Evolutionary conservation across 179 eudicot species (phyloP).

Genomic region (Spinacia oleracea): DNA sequence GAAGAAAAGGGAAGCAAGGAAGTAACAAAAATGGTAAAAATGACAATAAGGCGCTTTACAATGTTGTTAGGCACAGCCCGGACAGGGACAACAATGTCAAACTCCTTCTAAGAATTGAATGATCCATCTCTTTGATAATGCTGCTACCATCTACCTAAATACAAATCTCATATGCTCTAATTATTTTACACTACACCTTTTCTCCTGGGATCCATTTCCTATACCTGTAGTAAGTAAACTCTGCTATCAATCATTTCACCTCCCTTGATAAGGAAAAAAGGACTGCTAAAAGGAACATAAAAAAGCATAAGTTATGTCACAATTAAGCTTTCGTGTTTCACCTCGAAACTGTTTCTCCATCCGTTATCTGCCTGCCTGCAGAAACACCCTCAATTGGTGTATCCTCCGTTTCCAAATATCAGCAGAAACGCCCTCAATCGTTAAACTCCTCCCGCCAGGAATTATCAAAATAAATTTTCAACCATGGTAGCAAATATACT

Average conservation of each 20-base stretch:
- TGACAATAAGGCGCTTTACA: constrained; percentile 20
- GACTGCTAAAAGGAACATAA: constrained; percentile 5
- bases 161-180: constrained; percentile 35
- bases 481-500: constrained; percentile 30
- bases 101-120: constrained; percentile 23
- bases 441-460: constrained; percentile 1
- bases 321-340: constrained; percentile 13
- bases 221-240: constrained; percentile 18
- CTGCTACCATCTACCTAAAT: constrained; percentile 35
- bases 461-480: constrained; percentile 19
- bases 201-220: constrained; percentile 25
- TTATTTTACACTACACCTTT: constrained; percentile 34
- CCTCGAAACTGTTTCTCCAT: not conserved
- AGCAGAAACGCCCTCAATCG: constrained; percentile 15
- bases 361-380: constrained; percentile 1
- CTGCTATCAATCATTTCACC: not conserved
- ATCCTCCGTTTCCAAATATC: constrained; percentile 18
- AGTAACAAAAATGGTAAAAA: constrained; percentile 1
- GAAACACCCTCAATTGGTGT: not conserved
- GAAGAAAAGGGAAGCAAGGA: too few relatives aligned
- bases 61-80: constrained; percentile 13
- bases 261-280: not conserved
- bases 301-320: not conserved
- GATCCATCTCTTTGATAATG: constrained; percentile 26
- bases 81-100: constrained; percentile 21